Conservation (phyloP, 1,139 yeast species). For the Ashbya aceris region DNA sequence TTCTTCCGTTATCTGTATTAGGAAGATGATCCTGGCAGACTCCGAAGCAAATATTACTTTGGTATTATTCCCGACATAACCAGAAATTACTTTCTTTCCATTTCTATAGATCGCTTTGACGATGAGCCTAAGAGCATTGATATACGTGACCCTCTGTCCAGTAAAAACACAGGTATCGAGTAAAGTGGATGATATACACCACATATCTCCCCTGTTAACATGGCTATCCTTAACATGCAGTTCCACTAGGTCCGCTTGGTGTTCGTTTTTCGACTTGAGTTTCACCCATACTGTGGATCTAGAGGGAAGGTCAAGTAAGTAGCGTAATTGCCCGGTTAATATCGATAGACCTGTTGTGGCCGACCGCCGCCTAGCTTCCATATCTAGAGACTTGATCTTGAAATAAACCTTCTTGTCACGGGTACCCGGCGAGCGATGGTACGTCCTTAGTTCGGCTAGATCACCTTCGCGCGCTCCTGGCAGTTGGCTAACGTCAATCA, state of each 20-base stretch:
- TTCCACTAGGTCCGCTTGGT: conserved; percentile 75
- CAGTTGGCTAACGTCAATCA: conserved; percentile 48
- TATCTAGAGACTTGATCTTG: conserved; percentile 34
- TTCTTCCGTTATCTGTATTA: conserved; percentile 84
- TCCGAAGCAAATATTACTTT: conserved; percentile 82
- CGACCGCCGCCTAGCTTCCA: conserved; percentile 28
- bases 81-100: conserved; percentile 57
- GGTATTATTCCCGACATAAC: conserved; percentile 65
- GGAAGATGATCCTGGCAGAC: conserved; percentile 71
- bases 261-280: conserved; percentile 39
- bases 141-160: conserved; percentile 55
- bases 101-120: conserved; percentile 61
- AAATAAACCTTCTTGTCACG: conserved; percentile 36
- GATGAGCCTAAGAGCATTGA: conserved; percentile 54
- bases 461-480: conserved; percentile 65
- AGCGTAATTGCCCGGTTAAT: conserved; percentile 52
- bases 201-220: conserved; percentile 87
- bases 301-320: conserved; percentile 55
- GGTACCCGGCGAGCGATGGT: conserved; percentile 12
- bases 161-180: conserved; percentile 56
- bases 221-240: conserved; percentile 72
- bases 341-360: conserved; percentile 43
- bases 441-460: conserved; percentile 53
- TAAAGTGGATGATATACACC: conserved; percentile 63
- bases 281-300: conserved; percentile 54